Evolutionary conservation across 805 yeast genomes (phyloP).

Genomic region (Phaffomyces thermotolerans): DNA sequence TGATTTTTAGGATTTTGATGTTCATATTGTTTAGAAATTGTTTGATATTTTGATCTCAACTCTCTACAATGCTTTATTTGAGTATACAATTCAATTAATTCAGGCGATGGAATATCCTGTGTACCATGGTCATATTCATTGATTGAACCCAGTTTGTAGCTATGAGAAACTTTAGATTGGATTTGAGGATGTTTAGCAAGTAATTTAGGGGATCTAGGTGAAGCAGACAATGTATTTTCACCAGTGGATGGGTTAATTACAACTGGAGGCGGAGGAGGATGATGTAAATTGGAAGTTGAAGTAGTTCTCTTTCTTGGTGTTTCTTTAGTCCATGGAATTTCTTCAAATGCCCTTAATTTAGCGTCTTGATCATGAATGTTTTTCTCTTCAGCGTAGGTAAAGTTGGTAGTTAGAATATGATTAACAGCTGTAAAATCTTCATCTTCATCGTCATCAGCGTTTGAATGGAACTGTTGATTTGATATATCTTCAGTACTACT

Average conservation of each 20-base stretch:
- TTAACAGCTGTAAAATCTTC: conserved; percentile 19
- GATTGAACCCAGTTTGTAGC: conserved; percentile 39
- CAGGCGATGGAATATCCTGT: conserved; percentile 58
- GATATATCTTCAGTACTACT: neutral
- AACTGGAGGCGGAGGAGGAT: conserved; percentile 34
- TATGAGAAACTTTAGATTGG: conserved; percentile 14
- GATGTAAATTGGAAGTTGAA: conserved; percentile 29
- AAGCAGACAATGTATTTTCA: conserved; percentile 21
- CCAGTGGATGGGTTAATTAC: conserved; percentile 15
- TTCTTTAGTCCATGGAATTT: conserved; percentile 10
- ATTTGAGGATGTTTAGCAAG: neutral
- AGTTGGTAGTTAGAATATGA: conserved; percentile 40
- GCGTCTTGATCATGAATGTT: conserved; percentile 60
- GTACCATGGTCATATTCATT: conserved; percentile 43
- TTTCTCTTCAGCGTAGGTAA: conserved; percentile 58
- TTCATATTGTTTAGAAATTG: conserved; percentile 63
- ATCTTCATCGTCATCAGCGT: conserved; percentile 9
- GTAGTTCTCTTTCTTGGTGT: conserved; percentile 31
- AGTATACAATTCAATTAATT: conserved; percentile 53
- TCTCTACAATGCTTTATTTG: conserved; percentile 62
- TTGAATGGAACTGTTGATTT: neutral
- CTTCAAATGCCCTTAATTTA: conserved; percentile 51
- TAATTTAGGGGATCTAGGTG: conserved; percentile 8
- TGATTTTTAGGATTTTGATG: conserved; percentile 79
- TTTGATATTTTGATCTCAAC: conserved; percentile 70